A percentile compares a stretch with the other conserved stretches of the same genome.
phyloP scores from a whole-genome alignment of 352 stramenopile species.

The Pythium aquatile region DNA sequence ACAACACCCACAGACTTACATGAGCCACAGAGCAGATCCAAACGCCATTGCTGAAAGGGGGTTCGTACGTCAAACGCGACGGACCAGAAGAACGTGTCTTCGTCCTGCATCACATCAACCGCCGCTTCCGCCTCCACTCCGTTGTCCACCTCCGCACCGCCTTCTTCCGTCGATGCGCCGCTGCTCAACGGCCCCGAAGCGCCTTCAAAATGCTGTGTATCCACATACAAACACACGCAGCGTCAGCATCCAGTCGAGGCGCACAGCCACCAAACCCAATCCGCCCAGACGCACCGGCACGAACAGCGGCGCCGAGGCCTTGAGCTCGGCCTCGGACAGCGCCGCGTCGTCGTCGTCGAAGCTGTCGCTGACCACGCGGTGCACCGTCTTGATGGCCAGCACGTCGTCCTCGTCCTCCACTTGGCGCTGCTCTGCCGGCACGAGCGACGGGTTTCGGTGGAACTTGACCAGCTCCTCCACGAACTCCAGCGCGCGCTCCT shows the following conservation, averaged over 20 bases:
- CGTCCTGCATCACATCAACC: conserved; percentile 49
- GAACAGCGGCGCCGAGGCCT: conserved; percentile 71
- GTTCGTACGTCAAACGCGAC: conserved; percentile 72
- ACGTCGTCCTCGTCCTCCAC: conserved; percentile 24
- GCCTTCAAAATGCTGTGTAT: conserved; percentile 15
- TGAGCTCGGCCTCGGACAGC: conserved; percentile 48
- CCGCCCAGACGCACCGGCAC: conserved; percentile 37
- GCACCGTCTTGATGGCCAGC: background rate
- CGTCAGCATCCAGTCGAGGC: background rate
- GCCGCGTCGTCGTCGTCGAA: conserved; percentile 11
- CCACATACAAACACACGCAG: background rate
- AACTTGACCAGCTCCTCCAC: conserved; percentile 68
- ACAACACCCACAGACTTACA: conserved; percentile 7
- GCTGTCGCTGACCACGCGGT: conserved; percentile 13
- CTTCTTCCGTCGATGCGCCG: conserved; percentile 22
- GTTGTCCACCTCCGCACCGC: conserved; percentile 20
- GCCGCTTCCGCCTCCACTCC: conserved; percentile 14
- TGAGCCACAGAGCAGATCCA: conserved; percentile 8
- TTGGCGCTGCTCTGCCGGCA: conserved; percentile 38
- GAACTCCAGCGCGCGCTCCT: conserved; percentile 68
- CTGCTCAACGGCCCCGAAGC: conserved; percentile 22
- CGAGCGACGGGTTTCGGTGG: conserved; percentile 50
- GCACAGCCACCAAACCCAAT: background rate
- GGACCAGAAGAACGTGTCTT: conserved; percentile 87
- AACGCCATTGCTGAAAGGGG: background rate